phyloP scores from a whole-genome alignment of 2,329 filamentous ascomycete genomes.

The Grosmannia serpens region DNA sequence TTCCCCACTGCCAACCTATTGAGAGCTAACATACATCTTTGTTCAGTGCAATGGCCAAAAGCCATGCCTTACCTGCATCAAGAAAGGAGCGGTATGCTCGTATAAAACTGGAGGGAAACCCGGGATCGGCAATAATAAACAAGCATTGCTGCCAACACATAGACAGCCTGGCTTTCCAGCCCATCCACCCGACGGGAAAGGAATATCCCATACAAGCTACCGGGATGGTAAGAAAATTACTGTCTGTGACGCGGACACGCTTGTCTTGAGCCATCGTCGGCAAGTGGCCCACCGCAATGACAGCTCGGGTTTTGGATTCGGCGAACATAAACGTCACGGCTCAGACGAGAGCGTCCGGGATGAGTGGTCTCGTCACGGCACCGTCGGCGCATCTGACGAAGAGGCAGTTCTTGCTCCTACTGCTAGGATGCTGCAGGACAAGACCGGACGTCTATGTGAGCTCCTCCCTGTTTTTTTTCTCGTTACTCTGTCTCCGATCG shows the following conservation, averaged over 20 bases:
- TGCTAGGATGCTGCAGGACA: constrained; percentile 48
- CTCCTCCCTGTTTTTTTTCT: not conserved
- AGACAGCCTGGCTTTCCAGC: not conserved
- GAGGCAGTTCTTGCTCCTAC: constrained; percentile 44
- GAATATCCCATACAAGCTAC: not conserved
- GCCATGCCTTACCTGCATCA: constrained; percentile 47
- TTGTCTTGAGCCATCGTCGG: not conserved
- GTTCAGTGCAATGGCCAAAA: constrained; percentile 44
- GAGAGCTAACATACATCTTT: not conserved
- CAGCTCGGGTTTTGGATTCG: not conserved
- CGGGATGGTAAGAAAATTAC: not conserved
- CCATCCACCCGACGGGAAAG: not conserved
- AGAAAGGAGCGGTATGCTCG: constrained; percentile 33
- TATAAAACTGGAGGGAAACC: constrained; percentile 19
- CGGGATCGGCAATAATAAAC: not conserved
- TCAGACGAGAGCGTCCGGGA: constrained; percentile 9
- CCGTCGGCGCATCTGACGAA: constrained; percentile 36
- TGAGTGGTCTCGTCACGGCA: constrained; percentile 24
- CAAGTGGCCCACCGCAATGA: not conserved
- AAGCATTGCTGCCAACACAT: not conserved
- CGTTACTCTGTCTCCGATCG: not conserved
- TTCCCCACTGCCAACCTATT: not conserved
- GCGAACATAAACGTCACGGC: not conserved
- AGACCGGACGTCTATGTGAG: constrained; percentile 43
- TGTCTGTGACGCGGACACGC: not conserved